Evolutionary conservation across 306 rosid genomes (phyloP).

Genomic region (Vigna angularis): DNA sequence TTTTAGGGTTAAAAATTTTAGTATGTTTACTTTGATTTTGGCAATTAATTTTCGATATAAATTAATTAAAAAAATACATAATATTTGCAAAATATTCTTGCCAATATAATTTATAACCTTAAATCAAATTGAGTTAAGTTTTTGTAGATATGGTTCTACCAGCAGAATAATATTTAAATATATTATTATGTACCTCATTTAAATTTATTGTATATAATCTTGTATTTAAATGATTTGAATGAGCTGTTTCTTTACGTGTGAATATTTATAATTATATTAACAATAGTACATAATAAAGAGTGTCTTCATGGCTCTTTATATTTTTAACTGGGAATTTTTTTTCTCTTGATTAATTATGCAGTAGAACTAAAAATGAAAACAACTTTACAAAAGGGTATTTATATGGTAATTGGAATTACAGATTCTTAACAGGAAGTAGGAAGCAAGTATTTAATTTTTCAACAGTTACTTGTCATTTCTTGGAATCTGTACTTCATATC

Average conservation of each 20-base stretch:
- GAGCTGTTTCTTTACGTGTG: background rate
- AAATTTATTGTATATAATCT: background rate
- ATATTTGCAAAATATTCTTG: background rate
- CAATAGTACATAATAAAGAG: background rate
- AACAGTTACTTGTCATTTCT: background rate
- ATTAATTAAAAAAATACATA: background rate
- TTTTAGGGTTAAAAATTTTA: constrained; percentile 2
- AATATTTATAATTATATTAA: background rate
- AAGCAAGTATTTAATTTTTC: background rate
- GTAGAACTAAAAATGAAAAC: too few species aligned
- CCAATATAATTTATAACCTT: background rate
- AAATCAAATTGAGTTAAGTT: background rate
- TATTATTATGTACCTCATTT: background rate
- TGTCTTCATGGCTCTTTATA: background rate
- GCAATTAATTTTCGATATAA: background rate
- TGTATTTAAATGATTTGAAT: background rate
- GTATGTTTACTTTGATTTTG: background rate
- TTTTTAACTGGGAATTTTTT: too few species aligned
- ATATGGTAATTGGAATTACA: too few species aligned
- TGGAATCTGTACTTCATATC: background rate
- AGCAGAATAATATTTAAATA: background rate
- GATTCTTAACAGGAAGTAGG: too few species aligned
- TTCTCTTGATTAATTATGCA: too few species aligned
- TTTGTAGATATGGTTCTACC: background rate
- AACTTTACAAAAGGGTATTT: too few species aligned